Evolutionary conservation across 2,329 filamentous ascomycete genomes (phyloP), one percentile per base, ranked within the genome.

Genomic region (Cytospora paraplurivora): DNA sequence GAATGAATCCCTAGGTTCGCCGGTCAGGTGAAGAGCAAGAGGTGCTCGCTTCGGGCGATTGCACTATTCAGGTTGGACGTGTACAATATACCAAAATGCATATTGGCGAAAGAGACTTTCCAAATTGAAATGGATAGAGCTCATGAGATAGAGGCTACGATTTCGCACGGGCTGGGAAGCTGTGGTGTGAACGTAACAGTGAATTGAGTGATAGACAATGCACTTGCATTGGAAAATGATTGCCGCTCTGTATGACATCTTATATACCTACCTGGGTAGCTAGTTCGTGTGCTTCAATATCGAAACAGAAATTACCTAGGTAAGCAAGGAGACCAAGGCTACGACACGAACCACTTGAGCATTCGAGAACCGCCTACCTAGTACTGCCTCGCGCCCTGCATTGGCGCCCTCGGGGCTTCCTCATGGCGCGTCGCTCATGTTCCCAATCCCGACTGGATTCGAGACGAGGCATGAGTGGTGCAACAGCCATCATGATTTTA

Each of bases 381-480:
- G n/a, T 44, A n/a, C 8, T 37, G 35, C 35, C 6, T 37, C 35
- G 52, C 34, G 19, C 61, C 50, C 1, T 56, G 58, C 33, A 50
- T 56, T 1, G 59, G 58, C 13, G 63, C 67, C 59, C 53, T 66
- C 1, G 32, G 33, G 61, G 63, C 32, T 67, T 60, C 17, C 37
- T 64, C 57, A 61, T 27, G 27, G 57, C 57, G 52, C 62, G 62
- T n/a, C 58, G 62, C 53, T 68, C 62, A 17, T 60, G 51, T 41
- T 52, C 67, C 15, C 53, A 52, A 50, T 67, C 56, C 27, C 66
- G 66, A 8, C 62, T 60, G 15, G 56, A 58, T 17, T 63, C 66
- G 19, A 32, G 53, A 33, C 34, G 60, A 19, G 60, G 37, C 54
- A 62, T 38, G 38, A 56, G 13, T 3, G 53, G 51, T n/a, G 53